Conservation (phyloP, 2,329 filamentous ascomycete genomes). For the Fusarium solani-melongenae region DNA sequence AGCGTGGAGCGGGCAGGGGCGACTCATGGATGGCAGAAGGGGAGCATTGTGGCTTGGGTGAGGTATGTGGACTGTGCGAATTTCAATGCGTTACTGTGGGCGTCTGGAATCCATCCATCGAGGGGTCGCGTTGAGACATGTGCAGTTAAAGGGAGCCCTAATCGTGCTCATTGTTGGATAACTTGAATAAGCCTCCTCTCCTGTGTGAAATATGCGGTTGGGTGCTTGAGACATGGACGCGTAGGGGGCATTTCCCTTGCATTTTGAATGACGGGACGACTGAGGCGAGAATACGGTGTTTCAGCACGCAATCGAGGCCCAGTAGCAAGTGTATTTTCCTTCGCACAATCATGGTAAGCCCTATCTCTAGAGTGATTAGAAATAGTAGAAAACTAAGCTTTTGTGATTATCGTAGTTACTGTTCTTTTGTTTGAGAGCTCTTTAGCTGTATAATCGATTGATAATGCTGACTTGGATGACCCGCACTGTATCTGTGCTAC, state of each 20-base stretch:
- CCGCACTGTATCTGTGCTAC: slow-evolving; percentile 3
- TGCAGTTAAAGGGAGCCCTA: neutral
- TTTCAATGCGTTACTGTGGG: slow-evolving; percentile 6
- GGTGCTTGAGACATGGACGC: neutral
- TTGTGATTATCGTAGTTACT: neutral
- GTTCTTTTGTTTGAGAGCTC: neutral
- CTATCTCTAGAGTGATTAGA: neutral
- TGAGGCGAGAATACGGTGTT: neutral
- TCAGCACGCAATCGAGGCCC: neutral
- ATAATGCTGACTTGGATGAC: neutral
- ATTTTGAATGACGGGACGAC: neutral
- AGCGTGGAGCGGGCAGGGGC: slow-evolving; percentile 3
- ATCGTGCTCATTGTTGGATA: neutral
- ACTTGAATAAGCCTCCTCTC: neutral
- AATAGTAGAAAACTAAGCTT: neutral
- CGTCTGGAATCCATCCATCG: slow-evolving; percentile 7
- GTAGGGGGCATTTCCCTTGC: neutral
- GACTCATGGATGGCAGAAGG: slow-evolving; percentile 21
- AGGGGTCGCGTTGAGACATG: neutral
- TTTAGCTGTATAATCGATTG: neutral
- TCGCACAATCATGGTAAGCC: neutral
- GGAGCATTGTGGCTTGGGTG: slow-evolving; percentile 26
- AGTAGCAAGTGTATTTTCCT: neutral
- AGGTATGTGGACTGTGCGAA: slow-evolving; percentile 23
- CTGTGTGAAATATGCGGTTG: neutral